Conservation (phyloP, 495 filamentous ascomycete genomes). For the Xylaria acuta region DNA sequence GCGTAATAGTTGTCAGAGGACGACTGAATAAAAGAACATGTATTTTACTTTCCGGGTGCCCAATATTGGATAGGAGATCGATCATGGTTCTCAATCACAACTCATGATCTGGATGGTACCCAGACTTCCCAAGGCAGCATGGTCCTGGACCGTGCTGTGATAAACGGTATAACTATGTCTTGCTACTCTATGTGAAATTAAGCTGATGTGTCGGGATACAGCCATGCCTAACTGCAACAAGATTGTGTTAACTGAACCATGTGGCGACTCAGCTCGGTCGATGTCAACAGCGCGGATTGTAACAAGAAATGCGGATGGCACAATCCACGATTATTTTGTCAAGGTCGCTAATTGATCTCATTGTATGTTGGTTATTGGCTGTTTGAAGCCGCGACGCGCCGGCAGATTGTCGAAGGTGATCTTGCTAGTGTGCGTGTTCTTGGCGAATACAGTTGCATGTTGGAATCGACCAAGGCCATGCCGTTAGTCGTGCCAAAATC, state of each 20-base stretch:
- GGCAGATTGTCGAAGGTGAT: conserved; percentile 2
- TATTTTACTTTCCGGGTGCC: neutral
- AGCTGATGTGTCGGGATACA: neutral
- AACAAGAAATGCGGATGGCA: neutral
- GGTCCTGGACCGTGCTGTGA: neutral
- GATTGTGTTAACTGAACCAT: neutral
- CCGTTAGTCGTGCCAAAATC: conserved; percentile 6
- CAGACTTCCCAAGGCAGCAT: neutral
- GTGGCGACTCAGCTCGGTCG: neutral
- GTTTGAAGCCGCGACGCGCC: no score
- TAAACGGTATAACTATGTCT: neutral
- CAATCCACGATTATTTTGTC: neutral
- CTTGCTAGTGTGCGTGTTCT: neutral
- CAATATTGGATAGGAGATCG: conserved; percentile 28
- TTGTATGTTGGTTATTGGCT: no score
- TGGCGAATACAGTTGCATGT: conserved; percentile 4
- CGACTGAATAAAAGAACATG: neutral
- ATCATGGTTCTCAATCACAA: conserved; percentile 19
- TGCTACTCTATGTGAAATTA: no score
- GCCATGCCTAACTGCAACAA: neutral
- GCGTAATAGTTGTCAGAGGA: neutral
- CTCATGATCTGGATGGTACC: neutral
- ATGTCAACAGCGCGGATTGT: neutral
- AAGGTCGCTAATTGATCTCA: neutral
- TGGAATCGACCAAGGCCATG: neutral